Evolutionary conservation across 1,284 basidiomycete genomes (phyloP).

Genomic region (Cerrena zonata): DNA sequence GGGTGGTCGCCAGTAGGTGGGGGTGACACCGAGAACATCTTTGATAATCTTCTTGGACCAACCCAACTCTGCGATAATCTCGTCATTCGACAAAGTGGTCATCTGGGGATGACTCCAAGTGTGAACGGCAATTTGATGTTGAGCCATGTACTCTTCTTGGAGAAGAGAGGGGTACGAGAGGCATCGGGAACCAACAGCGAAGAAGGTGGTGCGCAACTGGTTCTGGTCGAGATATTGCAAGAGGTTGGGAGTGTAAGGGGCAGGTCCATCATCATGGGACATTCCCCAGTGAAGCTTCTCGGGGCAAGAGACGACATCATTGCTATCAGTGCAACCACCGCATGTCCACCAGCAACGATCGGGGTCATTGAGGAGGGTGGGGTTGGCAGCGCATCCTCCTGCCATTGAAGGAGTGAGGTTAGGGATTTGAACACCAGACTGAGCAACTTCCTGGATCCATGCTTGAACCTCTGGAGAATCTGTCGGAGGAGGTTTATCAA

Average conservation of each 20-base stretch:
- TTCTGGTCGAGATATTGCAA: conserved; percentile 62
- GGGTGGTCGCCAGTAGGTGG: conserved; percentile 61
- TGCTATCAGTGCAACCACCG: conserved; percentile 62
- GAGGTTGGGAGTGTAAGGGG: conserved; percentile 74
- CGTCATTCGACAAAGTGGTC: conserved; percentile 74
- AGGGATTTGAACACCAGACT: conserved; percentile 54
- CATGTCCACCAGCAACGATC: conserved; percentile 84
- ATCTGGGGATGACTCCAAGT: conserved; percentile 65
- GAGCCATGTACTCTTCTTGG: conserved; percentile 66
- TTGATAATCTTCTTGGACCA: conserved; percentile 84
- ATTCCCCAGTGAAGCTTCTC: conserved; percentile 67
- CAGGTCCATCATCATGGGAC: conserved; percentile 75
- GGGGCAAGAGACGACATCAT: conserved; percentile 72
- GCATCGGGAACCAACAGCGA: conserved; percentile 77
- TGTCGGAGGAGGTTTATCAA: conserved; percentile 63
- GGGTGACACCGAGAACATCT: conserved; percentile 69
- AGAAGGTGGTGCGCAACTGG: conserved; percentile 79
- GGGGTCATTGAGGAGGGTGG: conserved; percentile 47
- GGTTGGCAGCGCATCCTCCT: conserved; percentile 63
- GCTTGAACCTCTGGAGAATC: conserved; percentile 65
- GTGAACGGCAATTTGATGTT: conserved; percentile 67
- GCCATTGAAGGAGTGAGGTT: conserved; percentile 40
- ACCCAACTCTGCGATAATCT: conserved; percentile 84
- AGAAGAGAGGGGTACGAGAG: conserved; percentile 56
- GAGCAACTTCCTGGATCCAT: conserved; percentile 62